A percentile compares a stretch with the other conserved stretches of the same genome.
Conservation (phyloP, 1,284 basidiomycete genomes). For the Phylloboletellus chloephorus region DNA sequence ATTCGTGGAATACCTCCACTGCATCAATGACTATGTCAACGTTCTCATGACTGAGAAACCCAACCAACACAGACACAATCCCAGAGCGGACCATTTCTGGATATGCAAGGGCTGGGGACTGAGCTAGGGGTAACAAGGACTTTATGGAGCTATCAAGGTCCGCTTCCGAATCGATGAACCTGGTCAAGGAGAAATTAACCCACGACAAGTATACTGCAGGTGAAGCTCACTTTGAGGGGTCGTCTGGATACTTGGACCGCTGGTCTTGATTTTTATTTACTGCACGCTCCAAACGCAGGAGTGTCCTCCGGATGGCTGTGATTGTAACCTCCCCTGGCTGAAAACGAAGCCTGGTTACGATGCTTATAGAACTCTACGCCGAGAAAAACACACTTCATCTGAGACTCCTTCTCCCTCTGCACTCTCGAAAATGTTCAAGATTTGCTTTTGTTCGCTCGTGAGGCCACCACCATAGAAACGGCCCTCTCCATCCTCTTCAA, state of each 20-base stretch:
- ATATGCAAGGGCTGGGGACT: conserved; percentile 80
- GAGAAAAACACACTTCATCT: conserved; percentile 54
- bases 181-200: conserved; percentile 30
- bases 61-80: conserved; percentile 65
- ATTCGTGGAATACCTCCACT: conserved; percentile 86
- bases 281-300: conserved; percentile 82
- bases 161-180: conserved; percentile 98
- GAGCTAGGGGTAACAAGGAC: conserved; percentile 83
- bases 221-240: conserved; percentile 74
- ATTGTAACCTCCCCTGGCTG: conserved; percentile 66
- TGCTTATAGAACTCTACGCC: conserved; percentile 13
- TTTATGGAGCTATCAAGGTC: conserved; percentile 88
- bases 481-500: conserved; percentile 87
- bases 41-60: conserved; percentile 88
- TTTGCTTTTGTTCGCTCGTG: conserved; percentile 85
- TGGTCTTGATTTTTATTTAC: conserved; percentile 94
- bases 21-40: conserved; percentile 91
- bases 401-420: conserved; percentile 58
- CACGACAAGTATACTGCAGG: background rate
- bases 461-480: conserved; percentile 91
- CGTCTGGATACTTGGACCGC: conserved; percentile 84
- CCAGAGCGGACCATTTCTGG: conserved; percentile 83
- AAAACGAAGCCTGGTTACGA: conserved; percentile 24
- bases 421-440: conserved; percentile 84
- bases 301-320: conserved; percentile 65